Conservation (phyloP, 1,284 basidiomycete species). For the Grifola frondosa region DNA sequence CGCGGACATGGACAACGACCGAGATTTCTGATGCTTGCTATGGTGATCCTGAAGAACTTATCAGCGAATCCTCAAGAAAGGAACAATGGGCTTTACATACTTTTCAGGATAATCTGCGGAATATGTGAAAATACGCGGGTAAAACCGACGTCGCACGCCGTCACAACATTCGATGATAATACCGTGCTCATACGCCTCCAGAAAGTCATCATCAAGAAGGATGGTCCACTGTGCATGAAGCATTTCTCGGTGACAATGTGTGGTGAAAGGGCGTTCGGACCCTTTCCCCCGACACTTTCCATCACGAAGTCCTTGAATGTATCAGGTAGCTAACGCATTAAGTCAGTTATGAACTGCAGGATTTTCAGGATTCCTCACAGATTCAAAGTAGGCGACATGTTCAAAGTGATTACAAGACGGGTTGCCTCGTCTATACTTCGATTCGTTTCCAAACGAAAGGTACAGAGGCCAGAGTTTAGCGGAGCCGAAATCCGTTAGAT, state of each 20-base stretch:
- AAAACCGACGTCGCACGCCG: constrained; percentile 17
- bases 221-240: constrained; percentile 22
- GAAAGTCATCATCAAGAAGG: constrained; percentile 24
- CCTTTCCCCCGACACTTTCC: not conserved
- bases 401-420: constrained; percentile 18
- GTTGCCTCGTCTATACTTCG: constrained; percentile 24
- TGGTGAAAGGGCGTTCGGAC: not conserved
- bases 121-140: constrained; percentile 22
- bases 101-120: constrained; percentile 35
- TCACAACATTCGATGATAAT: constrained; percentile 21
- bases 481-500: constrained; percentile 21
- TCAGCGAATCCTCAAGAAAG: not conserved
- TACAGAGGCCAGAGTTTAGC: constrained; percentile 34
- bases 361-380: too few species aligned
- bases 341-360: too few species aligned
- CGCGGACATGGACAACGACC: constrained; percentile 30
- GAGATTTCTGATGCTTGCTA: constrained; percentile 16
- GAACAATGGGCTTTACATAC: constrained; percentile 5
- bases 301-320: not conserved
- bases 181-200: constrained; percentile 22
- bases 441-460: constrained; percentile 28
- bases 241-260: constrained; percentile 25
- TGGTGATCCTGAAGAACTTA: constrained; percentile 15
- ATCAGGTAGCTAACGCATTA: constrained; percentile 1
- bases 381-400: constrained; percentile 26